These are phyloP conservation scores for Hymenoscyphus repandus DNA, from an alignment of 2,329 filamentous ascomycete species.

Conservation along the genomic window DNA sequence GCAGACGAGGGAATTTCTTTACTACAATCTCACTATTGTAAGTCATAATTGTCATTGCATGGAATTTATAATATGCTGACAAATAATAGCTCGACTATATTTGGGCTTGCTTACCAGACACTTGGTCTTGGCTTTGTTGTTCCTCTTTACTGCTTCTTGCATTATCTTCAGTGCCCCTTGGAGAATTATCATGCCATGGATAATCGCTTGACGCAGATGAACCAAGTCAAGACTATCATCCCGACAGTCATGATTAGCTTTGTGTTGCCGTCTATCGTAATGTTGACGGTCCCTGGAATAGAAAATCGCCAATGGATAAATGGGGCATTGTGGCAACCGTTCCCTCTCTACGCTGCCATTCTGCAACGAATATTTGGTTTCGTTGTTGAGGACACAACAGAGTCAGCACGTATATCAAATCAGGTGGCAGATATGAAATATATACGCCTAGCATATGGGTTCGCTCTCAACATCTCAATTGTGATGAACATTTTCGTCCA, in stretches of 20 bases:
- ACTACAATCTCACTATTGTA: neutral
- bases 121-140: neutral
- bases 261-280: neutral
- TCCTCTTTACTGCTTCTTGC: neutral
- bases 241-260: neutral
- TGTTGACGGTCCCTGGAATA: neutral
- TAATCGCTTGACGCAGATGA: neutral
- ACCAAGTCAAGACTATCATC: neutral
- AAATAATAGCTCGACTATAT: neutral
- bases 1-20: neutral
- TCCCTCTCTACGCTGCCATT: neutral
- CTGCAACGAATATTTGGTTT: neutral
- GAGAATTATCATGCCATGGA: neutral
- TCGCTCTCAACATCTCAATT: neutral
- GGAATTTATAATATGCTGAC: no score
- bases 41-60: neutral
- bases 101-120: neutral
- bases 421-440: neutral
- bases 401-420: neutral
- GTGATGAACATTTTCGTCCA: no score
- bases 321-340: neutral
- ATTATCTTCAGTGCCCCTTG: neutral
- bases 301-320: neutral
- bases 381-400: neutral
- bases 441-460: neutral